These are phyloP conservation scores for Loxodes magnus DNA, from an alignment of 73 alveolate genomes.

Conservation along the genomic window DNA sequence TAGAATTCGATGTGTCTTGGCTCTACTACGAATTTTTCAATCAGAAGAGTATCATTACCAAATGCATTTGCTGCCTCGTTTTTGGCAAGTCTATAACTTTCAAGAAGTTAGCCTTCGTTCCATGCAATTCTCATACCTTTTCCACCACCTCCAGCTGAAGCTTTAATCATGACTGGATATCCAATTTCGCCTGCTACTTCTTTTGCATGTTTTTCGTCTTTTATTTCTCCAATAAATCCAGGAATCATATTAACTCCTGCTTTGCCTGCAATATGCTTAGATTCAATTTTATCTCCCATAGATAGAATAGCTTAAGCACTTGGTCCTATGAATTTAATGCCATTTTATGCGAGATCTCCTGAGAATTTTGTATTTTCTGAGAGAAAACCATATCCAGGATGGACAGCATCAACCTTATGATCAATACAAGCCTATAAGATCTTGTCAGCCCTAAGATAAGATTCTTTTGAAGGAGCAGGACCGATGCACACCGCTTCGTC, in stretches of 20 bases:
- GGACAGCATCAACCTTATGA: slow-evolving; percentile 15
- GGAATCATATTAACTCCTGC: slow-evolving; percentile 58
- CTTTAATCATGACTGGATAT: slow-evolving; percentile 83
- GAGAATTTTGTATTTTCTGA: slow-evolving; percentile 25
- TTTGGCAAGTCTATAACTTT: slow-evolving; percentile 60
- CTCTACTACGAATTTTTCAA: slow-evolving; percentile 82
- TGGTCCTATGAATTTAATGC: slow-evolving; percentile 51
- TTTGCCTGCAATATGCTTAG: slow-evolving; percentile 53
- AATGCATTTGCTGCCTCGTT: slow-evolving; percentile 64
- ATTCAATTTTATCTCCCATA: slow-evolving; percentile 62
- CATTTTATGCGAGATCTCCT: slow-evolving; percentile 40
- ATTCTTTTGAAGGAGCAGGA: slow-evolving; percentile 58
- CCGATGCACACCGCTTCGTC: slow-evolving; percentile 80
- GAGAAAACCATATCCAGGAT: slow-evolving; percentile 16
- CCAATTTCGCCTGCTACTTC: slow-evolving; percentile 60
- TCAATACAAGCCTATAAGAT: slow-evolving; percentile 5
- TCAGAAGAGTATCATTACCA: slow-evolving; percentile 74
- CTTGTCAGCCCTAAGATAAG: not conserved
- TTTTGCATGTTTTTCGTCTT: slow-evolving; percentile 26
- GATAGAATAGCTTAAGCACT: slow-evolving; percentile 36
- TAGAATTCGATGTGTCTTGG: slow-evolving; percentile 88
- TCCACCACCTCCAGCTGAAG: slow-evolving; percentile 93
- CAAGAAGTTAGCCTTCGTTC: slow-evolving; percentile 49
- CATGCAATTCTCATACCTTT: slow-evolving; percentile 83
- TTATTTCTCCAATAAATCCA: slow-evolving; percentile 36